phyloP scores from a whole-genome alignment of 139 green algal genomes.

The Picochlorum sp. region DNA sequence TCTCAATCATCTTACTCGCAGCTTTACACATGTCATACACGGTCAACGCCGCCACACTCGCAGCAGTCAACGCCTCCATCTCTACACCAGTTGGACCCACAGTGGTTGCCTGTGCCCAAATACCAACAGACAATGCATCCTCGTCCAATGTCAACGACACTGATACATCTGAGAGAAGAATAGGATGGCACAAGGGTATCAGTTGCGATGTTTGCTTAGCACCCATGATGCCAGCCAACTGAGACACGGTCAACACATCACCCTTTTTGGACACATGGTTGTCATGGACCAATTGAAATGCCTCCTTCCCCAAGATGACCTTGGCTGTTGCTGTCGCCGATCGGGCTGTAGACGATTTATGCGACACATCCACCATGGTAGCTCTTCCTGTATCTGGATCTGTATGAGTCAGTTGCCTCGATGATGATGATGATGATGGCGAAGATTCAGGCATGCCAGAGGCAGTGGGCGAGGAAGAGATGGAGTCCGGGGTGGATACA shows the following conservation, averaged over 20 bases:
- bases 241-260: constrained; percentile 75
- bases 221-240: constrained; percentile 82
- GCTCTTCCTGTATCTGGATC: constrained; percentile 40
- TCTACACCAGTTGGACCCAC: constrained; percentile 81
- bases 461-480: too few relatives aligned
- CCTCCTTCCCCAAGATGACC: constrained; percentile 54
- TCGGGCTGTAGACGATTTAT: constrained; percentile 46
- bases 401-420: constrained; percentile 36
- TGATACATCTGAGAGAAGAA: constrained; percentile 57
- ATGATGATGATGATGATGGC: neutral
- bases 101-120: constrained; percentile 43
- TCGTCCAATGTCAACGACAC: constrained; percentile 55
- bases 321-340: constrained; percentile 50
- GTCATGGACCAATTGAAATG: constrained; percentile 50
- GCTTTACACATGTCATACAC: constrained; percentile 99
- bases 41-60: constrained; percentile 69
- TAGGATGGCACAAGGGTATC: constrained; percentile 87
- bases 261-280: constrained; percentile 74
- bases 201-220: constrained; percentile 76
- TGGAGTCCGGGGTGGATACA: neutral
- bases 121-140: constrained; percentile 30
- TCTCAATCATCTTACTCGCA: constrained; percentile 60
- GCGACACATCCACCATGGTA: constrained; percentile 77
- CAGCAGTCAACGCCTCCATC: constrained; percentile 95
- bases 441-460: neutral